Evolutionary conservation across 2,329 filamentous ascomycete genomes (phyloP), one percentile per base, ranked within the genome.

Genomic region (Clonostachys byssicola): DNA sequence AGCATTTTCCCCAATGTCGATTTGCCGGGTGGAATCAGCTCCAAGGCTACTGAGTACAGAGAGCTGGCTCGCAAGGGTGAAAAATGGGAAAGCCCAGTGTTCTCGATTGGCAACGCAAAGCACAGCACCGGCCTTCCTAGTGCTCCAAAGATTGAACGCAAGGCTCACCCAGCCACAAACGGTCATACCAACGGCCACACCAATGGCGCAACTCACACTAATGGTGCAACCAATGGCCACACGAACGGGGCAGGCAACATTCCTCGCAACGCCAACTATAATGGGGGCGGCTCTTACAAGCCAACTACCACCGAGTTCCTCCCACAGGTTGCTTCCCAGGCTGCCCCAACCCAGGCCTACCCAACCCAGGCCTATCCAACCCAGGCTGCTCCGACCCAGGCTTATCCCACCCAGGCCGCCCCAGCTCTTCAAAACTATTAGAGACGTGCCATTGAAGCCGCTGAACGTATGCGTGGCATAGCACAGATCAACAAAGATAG

Each of bases 31-130:
- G 92, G 91, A 47, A 92, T 96, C 64, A 94, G 88, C 56, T 85
- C 83, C 72, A 96, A 96, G 81, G 92, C 92, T 10, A 95, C 89
- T 20, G 90, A 96, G 68, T 97, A 95, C 78, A 89, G 84, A 72
- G 83, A 96, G 18, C 78, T 96, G 49, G 89, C 92, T 9, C 76
- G 75, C 55, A 90, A 94, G 81, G 94, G 94, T 45, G 88, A 96
- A 47, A 86, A 84, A 66, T 99, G 94, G 94, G 87, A 96, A 75
- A 95, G 88, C 51, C 90, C 92, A 10, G 83, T 99, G 60, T 99
- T 99, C 74, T 86, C 83, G 50, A 86, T 97, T 57, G 92, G 94
- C 43, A 79, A 72, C 40, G 91, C 92, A 12, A 74, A 80, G 47
- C 84, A 86, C 68, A 90, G 88, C 40, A 77, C 70, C 20, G 80